Evolutionary conservation across 1,139 yeast genomes (phyloP), one percentile per base, ranked within the genome.

Genomic region (Yamadazyma songkhlaensis): DNA sequence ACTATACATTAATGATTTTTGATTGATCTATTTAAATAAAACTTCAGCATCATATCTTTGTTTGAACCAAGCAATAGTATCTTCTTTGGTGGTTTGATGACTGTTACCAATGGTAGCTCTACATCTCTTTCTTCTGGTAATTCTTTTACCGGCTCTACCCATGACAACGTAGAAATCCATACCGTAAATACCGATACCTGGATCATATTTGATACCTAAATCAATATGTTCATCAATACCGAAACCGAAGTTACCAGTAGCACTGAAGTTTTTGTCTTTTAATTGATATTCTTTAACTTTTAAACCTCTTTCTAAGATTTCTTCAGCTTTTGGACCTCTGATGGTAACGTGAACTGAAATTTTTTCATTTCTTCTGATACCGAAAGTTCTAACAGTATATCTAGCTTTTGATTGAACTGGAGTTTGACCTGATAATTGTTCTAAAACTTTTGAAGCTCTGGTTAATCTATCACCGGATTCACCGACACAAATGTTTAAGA

Each of bases 391-490:
- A 69, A 92, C 97, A 57, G 98, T 92, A 89, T 92, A 92, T 81
- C 98, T 87, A 64, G 98, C 98, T 85, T 94, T 92, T 64, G 98
- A 90, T 78, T 88, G 96, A 62, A 92, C 99, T 73, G 98, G 98
- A 64, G 98, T 92, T 80, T 92, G 99, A 89, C 98, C 98, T 60
- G 97, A 90, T 66, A 92, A 86, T 81, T 94, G 98, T 81, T 92
- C 99, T 71, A 92, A 84, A 65, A 92, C 98, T 84, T 92, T 92
- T 69, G 98, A 94, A 64, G 98, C 99, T 87, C 99, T 92, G 81
- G 99, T 92, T 76, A 92, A 88, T 84, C 97, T 86, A 77, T 92
- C 99, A 83, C 99, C 99, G 75, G 97, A 90, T 79, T 92, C 98
- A 81, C 99, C 99, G 74, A 92, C 98, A 76, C 96, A 90, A 78